A percentile compares a stretch with the other conserved stretches of the same genome.
Conservation (phyloP, 306 rosid genomes). For the Myrica gale region DNA sequence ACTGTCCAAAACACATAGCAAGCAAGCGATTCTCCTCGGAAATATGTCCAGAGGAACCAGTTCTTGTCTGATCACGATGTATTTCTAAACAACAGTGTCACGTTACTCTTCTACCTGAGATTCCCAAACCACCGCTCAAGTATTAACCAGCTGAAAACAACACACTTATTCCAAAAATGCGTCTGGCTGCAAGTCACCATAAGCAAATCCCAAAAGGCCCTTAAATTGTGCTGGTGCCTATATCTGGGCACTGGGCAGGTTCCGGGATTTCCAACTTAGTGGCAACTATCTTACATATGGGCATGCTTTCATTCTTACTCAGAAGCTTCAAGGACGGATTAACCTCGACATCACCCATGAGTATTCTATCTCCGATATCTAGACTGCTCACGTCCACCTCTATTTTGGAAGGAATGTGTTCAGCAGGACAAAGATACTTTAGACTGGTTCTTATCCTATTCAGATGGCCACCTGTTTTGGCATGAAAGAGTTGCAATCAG, state of each 20-base stretch:
- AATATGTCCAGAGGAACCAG: constrained; percentile 27
- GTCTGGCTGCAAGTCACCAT: constrained; percentile 15
- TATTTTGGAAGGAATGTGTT: constrained; percentile 76
- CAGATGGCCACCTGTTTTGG: constrained; percentile 62
- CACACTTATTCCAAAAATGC: constrained; percentile 21
- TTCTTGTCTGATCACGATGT: constrained; percentile 9
- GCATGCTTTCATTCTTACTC: constrained; percentile 70
- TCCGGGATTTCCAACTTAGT: constrained; percentile 41
- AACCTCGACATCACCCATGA: constrained; percentile 59
- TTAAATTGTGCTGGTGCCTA: constrained; percentile 21
- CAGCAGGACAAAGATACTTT: constrained; percentile 66
- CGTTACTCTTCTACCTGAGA: not conserved
- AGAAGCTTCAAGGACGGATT: constrained; percentile 87
- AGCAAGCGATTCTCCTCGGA: constrained; percentile 24
- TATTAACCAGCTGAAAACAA: constrained; percentile 9
- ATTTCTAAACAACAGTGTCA: constrained; percentile 12
- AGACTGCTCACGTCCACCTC: constrained; percentile 84
- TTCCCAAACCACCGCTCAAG: not conserved
- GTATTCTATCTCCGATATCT: constrained; percentile 71
- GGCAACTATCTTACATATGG: constrained; percentile 72
- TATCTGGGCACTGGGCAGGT: constrained; percentile 32
- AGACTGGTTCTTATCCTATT: constrained; percentile 68
- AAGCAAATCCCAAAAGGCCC: not conserved
- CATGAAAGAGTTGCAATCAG: constrained; percentile 22
- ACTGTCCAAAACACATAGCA: not conserved